Evolutionary conservation across 2,329 filamentous ascomycete species (phyloP), one percentile per base, ranked within the genome.

Genomic region (Talaromyces sp.): DNA sequence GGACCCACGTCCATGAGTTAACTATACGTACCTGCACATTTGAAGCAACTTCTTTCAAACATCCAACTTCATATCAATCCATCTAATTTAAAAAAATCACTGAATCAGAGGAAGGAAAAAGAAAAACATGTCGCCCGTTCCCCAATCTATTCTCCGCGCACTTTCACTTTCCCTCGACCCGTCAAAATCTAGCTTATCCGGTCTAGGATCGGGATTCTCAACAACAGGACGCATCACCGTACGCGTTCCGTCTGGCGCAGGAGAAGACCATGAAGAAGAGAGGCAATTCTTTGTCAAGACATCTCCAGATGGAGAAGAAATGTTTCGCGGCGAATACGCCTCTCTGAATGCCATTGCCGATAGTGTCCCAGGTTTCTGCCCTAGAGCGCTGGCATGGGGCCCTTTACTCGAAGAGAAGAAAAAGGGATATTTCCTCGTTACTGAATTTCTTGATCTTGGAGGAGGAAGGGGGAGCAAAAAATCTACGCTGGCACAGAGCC

Each of bases 301-400:
- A 1, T 73, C 73, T 1, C 58, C 67, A 2, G 69, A 71, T 10
- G 68, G 72, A 26, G 64, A 67, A 56, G 71, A 75, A 54, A 77
- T 76, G 73, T 72, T 75, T 64, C 66, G 68, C 85, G 90, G 93
- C 62, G 93, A 97, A 75, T 88, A 91, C 70, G 84, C 85, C 55
- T 96, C 91, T 2, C 84, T 97, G 58, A 93, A 92, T 70, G 90
- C 91, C 58, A 90, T 98, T 65, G 84, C 91, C 71, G 70, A 79
- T 52, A 80, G 81, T 14, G 88, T 95, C 0, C 89, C 91, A 1
- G 83, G 83, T 32, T 84, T 97, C 58, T 93, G 90, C 69, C 92
- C 93, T 0, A 81, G 81, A 53, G 88, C 90, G 0, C 82, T 91
- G 70, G 90, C 89, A 35, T 86, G 90, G 70, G 93, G 93, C 1